phyloP scores from a whole-genome alignment of 2,329 filamentous ascomycete species.

The Colletotrichum sp. region DNA sequence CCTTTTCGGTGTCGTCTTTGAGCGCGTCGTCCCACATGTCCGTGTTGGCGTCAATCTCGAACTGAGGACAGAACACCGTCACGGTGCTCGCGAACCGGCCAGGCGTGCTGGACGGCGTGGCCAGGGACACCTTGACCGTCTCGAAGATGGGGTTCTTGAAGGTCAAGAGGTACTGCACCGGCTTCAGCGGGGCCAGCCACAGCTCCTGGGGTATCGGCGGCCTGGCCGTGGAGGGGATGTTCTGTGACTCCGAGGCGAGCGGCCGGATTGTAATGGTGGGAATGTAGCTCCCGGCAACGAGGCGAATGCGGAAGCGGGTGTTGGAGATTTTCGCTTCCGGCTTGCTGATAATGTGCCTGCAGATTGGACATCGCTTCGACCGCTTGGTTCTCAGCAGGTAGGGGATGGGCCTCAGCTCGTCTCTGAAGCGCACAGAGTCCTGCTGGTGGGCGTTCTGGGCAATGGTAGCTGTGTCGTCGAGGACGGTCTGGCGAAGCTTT shows the following conservation, averaged over 20 bases:
- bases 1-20: conserved; percentile 52
- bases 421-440: conserved; percentile 66
- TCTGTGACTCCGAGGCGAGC: conserved; percentile 45
- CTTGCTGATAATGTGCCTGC: conserved; percentile 93
- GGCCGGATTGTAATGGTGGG: conserved; percentile 79
- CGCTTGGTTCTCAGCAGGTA: conserved; percentile 89
- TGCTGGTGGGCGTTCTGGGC: conserved; percentile 55
- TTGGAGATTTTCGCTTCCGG: conserved; percentile 90
- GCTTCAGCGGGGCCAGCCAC: conserved; percentile 60
- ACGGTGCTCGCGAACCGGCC: conserved; percentile 80
- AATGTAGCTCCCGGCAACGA: conserved; percentile 88
- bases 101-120: conserved; percentile 80
- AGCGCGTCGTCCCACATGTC: conserved; percentile 87
- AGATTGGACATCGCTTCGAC: conserved; percentile 89
- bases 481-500: conserved; percentile 63
- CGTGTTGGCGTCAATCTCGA: conserved; percentile 94
- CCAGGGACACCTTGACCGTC: conserved; percentile 83
- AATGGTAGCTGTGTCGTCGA: conserved; percentile 63
- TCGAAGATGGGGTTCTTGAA: conserved; percentile 96
- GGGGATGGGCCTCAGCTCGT: conserved; percentile 81
- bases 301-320: conserved; percentile 89
- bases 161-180: conserved; percentile 83
- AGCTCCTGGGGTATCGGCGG: conserved; percentile 41
- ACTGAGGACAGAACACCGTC: conserved; percentile 92
- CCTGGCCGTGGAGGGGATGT: conserved; percentile 24